Conservation (phyloP, 2,329 filamentous ascomycete species). For the Calonectria multiphialidica region DNA sequence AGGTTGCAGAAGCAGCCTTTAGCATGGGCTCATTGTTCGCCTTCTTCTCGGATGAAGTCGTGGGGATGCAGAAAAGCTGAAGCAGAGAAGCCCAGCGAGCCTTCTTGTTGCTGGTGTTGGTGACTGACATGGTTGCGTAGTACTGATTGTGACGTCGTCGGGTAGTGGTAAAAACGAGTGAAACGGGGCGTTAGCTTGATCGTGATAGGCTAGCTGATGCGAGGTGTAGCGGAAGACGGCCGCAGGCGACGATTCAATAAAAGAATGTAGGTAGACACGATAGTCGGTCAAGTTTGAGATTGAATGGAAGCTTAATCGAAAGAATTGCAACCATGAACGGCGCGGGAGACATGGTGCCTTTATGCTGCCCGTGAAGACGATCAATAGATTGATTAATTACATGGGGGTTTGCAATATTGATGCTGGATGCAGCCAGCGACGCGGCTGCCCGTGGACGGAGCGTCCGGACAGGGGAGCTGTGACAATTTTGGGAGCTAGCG, state of each 20-base stretch:
- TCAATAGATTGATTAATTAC: background rate
- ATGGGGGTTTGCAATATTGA: background rate
- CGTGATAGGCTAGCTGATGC: background rate
- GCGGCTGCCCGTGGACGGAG: background rate
- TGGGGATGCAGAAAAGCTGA: background rate
- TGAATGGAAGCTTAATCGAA: background rate
- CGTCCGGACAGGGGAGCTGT: background rate
- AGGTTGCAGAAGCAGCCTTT: background rate
- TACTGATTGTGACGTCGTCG: background rate
- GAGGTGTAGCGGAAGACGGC: background rate
- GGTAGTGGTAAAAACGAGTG: background rate
- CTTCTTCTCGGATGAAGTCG: background rate
- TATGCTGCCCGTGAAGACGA: background rate
- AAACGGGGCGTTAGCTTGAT: background rate
- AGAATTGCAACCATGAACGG: background rate
- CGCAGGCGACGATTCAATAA: background rate
- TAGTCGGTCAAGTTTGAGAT: background rate
- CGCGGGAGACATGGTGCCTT: background rate
- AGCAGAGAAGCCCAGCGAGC: background rate
- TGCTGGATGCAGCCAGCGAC: background rate
- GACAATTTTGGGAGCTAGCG: background rate
- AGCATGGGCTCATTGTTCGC: background rate
- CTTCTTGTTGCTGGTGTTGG: background rate
- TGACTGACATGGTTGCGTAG: background rate
- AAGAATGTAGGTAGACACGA: constrained; percentile 1